These are phyloP conservation scores for Penicillium riverlandense DNA, from an alignment of 495 filamentous ascomycete genomes.

Conservation along the genomic window DNA sequence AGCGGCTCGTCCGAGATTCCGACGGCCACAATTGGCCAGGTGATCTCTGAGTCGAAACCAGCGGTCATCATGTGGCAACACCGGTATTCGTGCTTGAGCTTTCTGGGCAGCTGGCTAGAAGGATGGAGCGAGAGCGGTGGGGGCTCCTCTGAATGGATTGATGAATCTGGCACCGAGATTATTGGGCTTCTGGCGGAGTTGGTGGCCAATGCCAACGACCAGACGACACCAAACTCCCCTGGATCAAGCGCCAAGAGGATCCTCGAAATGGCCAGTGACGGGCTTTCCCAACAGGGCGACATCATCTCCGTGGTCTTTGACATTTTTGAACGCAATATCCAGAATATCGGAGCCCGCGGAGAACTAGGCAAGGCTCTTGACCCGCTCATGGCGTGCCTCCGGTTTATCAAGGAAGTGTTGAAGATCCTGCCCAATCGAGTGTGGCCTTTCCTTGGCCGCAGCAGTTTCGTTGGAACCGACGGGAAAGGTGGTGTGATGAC, in stretches of 20 bases:
- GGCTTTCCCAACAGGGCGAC: constrained; percentile 65
- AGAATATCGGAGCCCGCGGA: constrained; percentile 50
- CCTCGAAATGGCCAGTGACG: constrained; percentile 65
- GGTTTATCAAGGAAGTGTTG: constrained; percentile 67
- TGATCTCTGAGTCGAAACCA: constrained; percentile 60
- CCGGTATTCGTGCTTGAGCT: constrained; percentile 67
- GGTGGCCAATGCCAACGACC: constrained; percentile 29
- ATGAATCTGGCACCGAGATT: constrained; percentile 53
- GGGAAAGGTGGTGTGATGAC: constrained; percentile 66
- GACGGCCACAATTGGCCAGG: constrained; percentile 59
- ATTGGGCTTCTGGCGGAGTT: constrained; percentile 56
- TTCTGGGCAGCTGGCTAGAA: constrained; percentile 70
- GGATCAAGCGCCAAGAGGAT: constrained; percentile 42
- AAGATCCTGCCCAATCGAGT: constrained; percentile 69
- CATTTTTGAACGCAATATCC: constrained; percentile 70
- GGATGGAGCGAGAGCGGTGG: constrained; percentile 36
- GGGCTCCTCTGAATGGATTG: constrained; percentile 24
- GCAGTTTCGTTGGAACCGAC: constrained; percentile 64
- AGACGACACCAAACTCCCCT: constrained; percentile 17
- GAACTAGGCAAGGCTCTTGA: constrained; percentile 46
- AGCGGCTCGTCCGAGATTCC: constrained; percentile 42
- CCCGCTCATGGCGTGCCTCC: constrained; percentile 64
- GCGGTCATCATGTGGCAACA: constrained; percentile 62
- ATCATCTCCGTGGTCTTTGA: constrained; percentile 75
- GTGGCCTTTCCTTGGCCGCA: constrained; percentile 83